Evolutionary conservation across 495 filamentous ascomycete species (phyloP).

Genomic region (Annulohypoxylon moriforme): DNA sequence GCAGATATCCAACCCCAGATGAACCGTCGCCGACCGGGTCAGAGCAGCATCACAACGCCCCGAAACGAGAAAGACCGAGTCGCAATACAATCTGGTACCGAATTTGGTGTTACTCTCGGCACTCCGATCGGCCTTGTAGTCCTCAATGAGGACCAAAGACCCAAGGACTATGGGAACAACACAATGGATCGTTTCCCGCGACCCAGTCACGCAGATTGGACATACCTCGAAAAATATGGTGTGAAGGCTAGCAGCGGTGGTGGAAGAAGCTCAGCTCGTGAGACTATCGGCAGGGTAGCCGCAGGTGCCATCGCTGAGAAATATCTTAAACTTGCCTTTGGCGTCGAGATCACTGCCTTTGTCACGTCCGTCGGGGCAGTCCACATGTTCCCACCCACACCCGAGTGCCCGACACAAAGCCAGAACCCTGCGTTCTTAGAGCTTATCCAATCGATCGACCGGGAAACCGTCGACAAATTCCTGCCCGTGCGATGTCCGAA

Average conservation of each 20-base stretch:
- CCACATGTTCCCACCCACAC: conserved; percentile 84
- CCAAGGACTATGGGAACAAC: conserved; percentile 89
- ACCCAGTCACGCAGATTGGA: conserved; percentile 95
- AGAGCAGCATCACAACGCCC: conserved; percentile 90
- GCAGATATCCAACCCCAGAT: conserved; percentile 95
- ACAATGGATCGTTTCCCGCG: conserved; percentile 94
- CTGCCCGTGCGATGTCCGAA: conserved; percentile 90
- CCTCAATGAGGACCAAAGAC: conserved; percentile 91
- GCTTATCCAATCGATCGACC: conserved; percentile 77
- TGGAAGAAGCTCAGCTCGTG: conserved; percentile 89
- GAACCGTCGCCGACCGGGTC: conserved; percentile 89
- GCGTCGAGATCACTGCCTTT: conserved; percentile 91
- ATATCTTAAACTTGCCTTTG: conserved; percentile 82
- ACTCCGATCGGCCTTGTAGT: conserved; percentile 92
- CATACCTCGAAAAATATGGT: conserved; percentile 97
- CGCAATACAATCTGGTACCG: conserved; percentile 92
- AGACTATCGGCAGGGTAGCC: conserved; percentile 94
- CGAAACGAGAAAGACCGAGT: conserved; percentile 93
- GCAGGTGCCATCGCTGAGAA: conserved; percentile 97
- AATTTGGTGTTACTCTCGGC: conserved; percentile 90
- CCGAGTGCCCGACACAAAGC: conserved; percentile 74
- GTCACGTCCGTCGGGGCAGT: conserved; percentile 85
- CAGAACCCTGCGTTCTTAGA: conserved; percentile 88
- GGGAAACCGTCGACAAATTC: conserved; percentile 83
- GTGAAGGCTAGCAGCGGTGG: conserved; percentile 94